A percentile compares a stretch with the other conserved stretches of the same genome.
phyloP scores from a whole-genome alignment of 768 basidiomycete genomes.

The Mycena pura region DNA sequence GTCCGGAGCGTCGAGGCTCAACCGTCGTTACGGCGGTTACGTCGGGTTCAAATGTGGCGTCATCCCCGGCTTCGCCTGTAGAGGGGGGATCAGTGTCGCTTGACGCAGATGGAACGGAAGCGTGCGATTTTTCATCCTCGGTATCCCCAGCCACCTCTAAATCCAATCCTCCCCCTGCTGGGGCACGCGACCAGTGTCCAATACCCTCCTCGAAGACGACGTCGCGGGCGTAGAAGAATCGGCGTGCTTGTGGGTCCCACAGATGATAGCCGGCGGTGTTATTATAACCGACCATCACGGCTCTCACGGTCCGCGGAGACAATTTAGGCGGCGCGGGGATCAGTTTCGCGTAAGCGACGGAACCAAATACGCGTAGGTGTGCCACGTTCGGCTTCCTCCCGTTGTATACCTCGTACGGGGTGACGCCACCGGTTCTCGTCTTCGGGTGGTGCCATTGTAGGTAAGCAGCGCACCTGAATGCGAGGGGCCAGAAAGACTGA shows the following conservation, averaged over 20 bases:
- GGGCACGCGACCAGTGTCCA: conserved; percentile 9
- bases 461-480: conserved; percentile 21
- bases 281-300: conserved; percentile 32
- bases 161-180: conserved; percentile 4
- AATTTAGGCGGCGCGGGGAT: conserved; percentile 19
- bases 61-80: too few relatives aligned
- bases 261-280: conserved; percentile 29
- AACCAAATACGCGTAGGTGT: conserved; percentile 40
- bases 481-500: conserved; percentile 26
- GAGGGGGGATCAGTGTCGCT: too few relatives aligned
- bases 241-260: conserved; percentile 10
- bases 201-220: conserved; percentile 35
- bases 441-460: conserved; percentile 19
- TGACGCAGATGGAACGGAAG: too few relatives aligned
- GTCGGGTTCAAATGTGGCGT: too few relatives aligned
- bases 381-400: conserved; percentile 33
- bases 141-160: neutral
- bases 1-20: too few relatives aligned
- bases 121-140: too few relatives aligned
- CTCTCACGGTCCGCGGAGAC: conserved; percentile 22
- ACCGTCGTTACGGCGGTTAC: too few relatives aligned
- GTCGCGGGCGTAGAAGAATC: conserved; percentile 26
- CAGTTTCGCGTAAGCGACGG: conserved; percentile 36
- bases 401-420: conserved; percentile 28
- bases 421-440: neutral